Conservation (phyloP, 495 filamentous ascomycete genomes). For the Xylaria intraflava region DNA sequence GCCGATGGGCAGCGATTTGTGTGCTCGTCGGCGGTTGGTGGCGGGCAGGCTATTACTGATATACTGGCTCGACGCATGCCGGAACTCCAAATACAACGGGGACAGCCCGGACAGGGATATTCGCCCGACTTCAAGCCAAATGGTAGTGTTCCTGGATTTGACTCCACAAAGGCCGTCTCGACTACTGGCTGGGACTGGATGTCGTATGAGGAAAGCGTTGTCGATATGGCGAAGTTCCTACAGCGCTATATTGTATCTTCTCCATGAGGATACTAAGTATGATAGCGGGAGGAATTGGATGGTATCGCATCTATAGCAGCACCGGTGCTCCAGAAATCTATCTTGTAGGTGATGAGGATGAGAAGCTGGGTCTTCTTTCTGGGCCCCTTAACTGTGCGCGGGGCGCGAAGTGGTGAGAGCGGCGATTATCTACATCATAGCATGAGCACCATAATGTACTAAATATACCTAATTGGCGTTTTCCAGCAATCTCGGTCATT, state of each 20-base stretch:
- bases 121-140: conserved; percentile 11
- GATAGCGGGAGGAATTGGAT: no score
- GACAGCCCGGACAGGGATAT: conserved; percentile 20
- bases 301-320: no score
- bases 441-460: no score
- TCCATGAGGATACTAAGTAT: background rate
- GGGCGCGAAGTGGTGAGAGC: no score
- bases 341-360: no score
- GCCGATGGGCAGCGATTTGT: conserved; percentile 25
- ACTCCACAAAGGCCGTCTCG: conserved; percentile 24
- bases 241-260: conserved; percentile 9
- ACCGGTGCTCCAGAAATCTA: no score
- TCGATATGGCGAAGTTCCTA: conserved; percentile 28
- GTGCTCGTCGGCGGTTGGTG: conserved; percentile 20
- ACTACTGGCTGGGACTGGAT: conserved; percentile 30
- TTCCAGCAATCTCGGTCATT: no score
- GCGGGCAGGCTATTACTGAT: conserved; percentile 26
- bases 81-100: conserved; percentile 9
- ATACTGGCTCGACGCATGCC: conserved; percentile 20
- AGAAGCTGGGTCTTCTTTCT: no score
- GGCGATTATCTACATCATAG: no score
- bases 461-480: no score
- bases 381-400: no score
- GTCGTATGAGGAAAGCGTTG: conserved; percentile 31
- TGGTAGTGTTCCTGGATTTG: conserved; percentile 14